A percentile compares a stretch with the other conserved stretches of the same genome.
phyloP scores from a whole-genome alignment of 2,329 filamentous ascomycete genomes.

The Cladosporium sp. region DNA sequence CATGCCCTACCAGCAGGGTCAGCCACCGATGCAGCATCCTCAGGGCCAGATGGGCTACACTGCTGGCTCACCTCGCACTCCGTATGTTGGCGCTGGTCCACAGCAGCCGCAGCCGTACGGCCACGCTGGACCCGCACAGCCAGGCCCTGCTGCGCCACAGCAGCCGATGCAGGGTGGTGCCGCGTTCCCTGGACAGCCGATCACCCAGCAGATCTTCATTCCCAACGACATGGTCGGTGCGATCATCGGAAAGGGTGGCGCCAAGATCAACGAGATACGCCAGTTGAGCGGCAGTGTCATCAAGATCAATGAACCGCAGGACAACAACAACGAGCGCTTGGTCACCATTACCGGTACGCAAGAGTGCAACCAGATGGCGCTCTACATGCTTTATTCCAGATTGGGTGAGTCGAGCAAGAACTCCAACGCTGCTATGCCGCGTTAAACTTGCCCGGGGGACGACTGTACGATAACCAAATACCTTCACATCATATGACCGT shows the following conservation, averaged over 20 bases:
- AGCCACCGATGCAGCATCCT: conserved; percentile 41
- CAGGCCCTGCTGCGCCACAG: conserved; percentile 60
- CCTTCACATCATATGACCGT: not conserved
- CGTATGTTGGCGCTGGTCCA: conserved; percentile 74
- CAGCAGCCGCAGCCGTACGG: conserved; percentile 68
- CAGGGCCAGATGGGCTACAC: conserved; percentile 71
- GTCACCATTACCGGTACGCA: conserved; percentile 97
- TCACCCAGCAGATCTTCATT: conserved; percentile 98
- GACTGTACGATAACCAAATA: conserved; percentile 12
- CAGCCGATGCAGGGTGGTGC: conserved; percentile 69
- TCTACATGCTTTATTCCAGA: conserved; percentile 98
- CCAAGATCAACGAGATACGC: conserved; percentile 98
- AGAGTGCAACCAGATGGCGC: conserved; percentile 98
- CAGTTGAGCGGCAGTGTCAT: conserved; percentile 97
- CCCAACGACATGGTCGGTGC: conserved; percentile 99
- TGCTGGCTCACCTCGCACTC: conserved; percentile 63
- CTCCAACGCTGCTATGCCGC: conserved; percentile 37
- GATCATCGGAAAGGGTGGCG: conserved; percentile 96
- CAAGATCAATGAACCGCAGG: conserved; percentile 99
- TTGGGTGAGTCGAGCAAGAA: conserved; percentile 63
- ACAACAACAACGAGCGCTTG: conserved; percentile 96
- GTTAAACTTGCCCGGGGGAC: conserved; percentile 19
- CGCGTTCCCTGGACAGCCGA: conserved; percentile 63
- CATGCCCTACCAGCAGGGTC: conserved; percentile 65
- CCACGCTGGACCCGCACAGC: conserved; percentile 57